phyloP scores from a whole-genome alignment of 306 rosid genomes.

The Boehmeria nivea region DNA sequence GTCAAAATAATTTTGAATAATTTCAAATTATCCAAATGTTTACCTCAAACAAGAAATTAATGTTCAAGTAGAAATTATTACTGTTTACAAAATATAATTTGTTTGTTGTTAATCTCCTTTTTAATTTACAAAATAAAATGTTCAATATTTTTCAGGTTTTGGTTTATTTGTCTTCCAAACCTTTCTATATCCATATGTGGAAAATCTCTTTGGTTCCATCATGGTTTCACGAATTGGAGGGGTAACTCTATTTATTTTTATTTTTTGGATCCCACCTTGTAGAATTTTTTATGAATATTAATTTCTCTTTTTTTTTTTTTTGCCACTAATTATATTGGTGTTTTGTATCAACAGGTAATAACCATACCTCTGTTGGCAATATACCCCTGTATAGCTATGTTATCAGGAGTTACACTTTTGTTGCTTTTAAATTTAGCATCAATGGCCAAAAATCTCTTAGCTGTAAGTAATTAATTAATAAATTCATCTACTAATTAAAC shows the following conservation, averaged over 20 bases:
- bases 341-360: slow-evolving; percentile 35
- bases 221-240: slow-evolving; percentile 32
- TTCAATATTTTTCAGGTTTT: not conserved
- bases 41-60: no score
- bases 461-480: slow-evolving; percentile 47
- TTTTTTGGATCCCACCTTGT: not conserved
- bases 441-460: slow-evolving; percentile 36
- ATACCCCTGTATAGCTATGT: slow-evolving; percentile 45
- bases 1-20: no score
- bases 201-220: not conserved
- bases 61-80: no score
- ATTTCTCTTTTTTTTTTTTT: not conserved
- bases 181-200: not conserved
- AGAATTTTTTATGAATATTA: not conserved
- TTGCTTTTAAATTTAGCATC: slow-evolving; percentile 38
- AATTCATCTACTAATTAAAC: no score
- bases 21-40: no score
- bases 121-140: not conserved
- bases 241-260: slow-evolving; percentile 21
- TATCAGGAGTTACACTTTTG: slow-evolving; percentile 41
- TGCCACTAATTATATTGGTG: no score
- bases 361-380: slow-evolving; percentile 60
- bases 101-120: no score
- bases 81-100: no score
- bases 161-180: not conserved